A percentile compares a stretch with the other conserved stretches of the same genome.
phyloP scores from a whole-genome alignment of 257 asterid species.

The Galeopsis tetrahit region DNA sequence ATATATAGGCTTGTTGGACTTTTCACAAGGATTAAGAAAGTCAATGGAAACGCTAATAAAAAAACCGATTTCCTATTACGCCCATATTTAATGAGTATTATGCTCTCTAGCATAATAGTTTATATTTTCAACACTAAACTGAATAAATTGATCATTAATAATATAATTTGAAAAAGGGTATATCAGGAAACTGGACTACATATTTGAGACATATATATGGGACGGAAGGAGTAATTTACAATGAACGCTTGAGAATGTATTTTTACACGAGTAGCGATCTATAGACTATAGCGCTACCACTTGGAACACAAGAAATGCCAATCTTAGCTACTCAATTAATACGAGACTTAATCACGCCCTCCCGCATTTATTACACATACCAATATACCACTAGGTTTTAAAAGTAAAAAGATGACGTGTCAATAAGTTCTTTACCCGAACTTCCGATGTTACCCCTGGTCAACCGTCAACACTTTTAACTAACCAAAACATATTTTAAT shows the following conservation, averaged over 20 bases:
- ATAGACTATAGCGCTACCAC: background rate
- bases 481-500: background rate
- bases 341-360: background rate
- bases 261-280: background rate
- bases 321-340: slow-evolving; percentile 1
- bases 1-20: background rate
- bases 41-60: background rate
- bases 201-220: background rate
- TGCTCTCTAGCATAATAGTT: background rate
- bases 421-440: background rate
- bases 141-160: background rate
- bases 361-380: background rate
- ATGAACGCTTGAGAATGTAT: slow-evolving; percentile 1
- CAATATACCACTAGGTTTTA: background rate
- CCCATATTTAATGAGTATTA: background rate
- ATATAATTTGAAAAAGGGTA: background rate
- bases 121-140: background rate
- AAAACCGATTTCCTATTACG: background rate
- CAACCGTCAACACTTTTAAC: background rate
- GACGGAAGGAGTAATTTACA: background rate
- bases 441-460: slow-evolving; percentile 11
- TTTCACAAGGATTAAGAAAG: background rate
- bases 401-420: background rate
- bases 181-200: slow-evolving; percentile 3
- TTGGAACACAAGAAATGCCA: background rate